These are phyloP conservation scores for Senecio squalidus DNA, from an alignment of 140 eudicot species.

Conservation along the genomic window DNA sequence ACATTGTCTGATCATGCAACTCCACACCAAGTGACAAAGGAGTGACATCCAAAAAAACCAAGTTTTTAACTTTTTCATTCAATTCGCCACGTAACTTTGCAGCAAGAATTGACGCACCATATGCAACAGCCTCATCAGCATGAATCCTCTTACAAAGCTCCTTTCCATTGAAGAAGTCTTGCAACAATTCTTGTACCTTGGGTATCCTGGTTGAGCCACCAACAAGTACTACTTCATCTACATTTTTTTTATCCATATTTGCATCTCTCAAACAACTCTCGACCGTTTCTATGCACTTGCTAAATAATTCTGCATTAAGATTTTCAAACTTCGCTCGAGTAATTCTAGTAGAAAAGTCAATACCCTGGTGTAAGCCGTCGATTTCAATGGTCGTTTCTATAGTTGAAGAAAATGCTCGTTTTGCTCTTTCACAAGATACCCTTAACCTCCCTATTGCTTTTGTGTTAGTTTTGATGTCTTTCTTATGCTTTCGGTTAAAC, in stretches of 20 bases:
- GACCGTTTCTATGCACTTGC: slow-evolving; percentile 9
- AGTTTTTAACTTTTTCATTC: background rate
- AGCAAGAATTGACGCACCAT: slow-evolving; percentile 11
- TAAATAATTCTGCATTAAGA: slow-evolving; percentile 6
- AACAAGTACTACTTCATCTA: no score
- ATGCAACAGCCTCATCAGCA: background rate
- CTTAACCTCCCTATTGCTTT: slow-evolving; percentile 20
- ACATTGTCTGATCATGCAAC: background rate
- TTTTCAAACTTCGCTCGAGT: slow-evolving; percentile 20
- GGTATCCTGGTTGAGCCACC: background rate
- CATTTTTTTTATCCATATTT: no score
- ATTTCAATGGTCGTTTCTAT: slow-evolving; percentile 5
- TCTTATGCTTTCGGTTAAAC: background rate
- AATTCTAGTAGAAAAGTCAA: slow-evolving; percentile 12
- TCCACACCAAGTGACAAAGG: slow-evolving; percentile 9
- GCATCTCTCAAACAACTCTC: slow-evolving; percentile 8
- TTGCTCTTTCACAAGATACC: slow-evolving; percentile 18
- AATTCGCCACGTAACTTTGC: background rate
- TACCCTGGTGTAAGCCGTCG: slow-evolving; percentile 6
- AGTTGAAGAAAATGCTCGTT: slow-evolving; percentile 12
- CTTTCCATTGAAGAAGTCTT: slow-evolving; percentile 2
- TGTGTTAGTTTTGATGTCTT: background rate
- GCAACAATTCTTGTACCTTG: background rate
- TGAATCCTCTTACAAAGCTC: background rate
- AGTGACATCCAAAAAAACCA: background rate